Conservation (phyloP, 2,329 filamentous ascomycete species). For the Penicillium sp. region DNA sequence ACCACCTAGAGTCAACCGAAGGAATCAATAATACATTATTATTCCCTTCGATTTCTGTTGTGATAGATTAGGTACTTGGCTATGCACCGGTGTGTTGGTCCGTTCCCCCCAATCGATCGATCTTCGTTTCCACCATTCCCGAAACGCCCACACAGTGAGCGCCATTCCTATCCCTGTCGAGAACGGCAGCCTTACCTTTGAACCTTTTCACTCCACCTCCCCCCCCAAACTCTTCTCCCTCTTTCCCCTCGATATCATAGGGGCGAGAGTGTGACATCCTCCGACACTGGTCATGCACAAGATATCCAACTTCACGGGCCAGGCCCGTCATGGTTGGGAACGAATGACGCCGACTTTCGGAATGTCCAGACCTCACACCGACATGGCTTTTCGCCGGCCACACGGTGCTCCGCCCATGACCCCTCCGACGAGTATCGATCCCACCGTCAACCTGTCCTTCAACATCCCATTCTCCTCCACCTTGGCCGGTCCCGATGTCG, state of each 20-base stretch:
- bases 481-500: slow-evolving; percentile 84
- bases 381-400: slow-evolving; percentile 58
- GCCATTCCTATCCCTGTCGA: slow-evolving; percentile 36
- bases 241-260: slow-evolving; percentile 33
- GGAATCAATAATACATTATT: neutral
- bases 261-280: slow-evolving; percentile 33
- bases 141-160: slow-evolving; percentile 30
- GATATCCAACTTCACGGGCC: slow-evolving; percentile 66
- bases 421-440: slow-evolving; percentile 69
- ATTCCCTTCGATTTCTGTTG: slow-evolving; percentile 4
- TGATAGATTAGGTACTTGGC: no score
- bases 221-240: slow-evolving; percentile 16
- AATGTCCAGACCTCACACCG: slow-evolving; percentile 60
- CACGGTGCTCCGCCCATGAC: slow-evolving; percentile 52
- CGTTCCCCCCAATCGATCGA: slow-evolving; percentile 29
- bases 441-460: slow-evolving; percentile 88
- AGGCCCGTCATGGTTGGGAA: slow-evolving; percentile 66
- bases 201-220: slow-evolving; percentile 10
- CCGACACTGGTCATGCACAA: slow-evolving; percentile 56
- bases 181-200: slow-evolving; percentile 22
- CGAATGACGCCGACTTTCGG: slow-evolving; percentile 65
- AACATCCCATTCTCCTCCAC: slow-evolving; percentile 95
- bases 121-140: slow-evolving; percentile 31
- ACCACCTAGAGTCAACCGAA: neutral
- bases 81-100: slow-evolving; percentile 2